Evolutionary conservation across 2,329 filamentous ascomycete genomes (phyloP).

Genomic region (Verticillium tricorpus): DNA sequence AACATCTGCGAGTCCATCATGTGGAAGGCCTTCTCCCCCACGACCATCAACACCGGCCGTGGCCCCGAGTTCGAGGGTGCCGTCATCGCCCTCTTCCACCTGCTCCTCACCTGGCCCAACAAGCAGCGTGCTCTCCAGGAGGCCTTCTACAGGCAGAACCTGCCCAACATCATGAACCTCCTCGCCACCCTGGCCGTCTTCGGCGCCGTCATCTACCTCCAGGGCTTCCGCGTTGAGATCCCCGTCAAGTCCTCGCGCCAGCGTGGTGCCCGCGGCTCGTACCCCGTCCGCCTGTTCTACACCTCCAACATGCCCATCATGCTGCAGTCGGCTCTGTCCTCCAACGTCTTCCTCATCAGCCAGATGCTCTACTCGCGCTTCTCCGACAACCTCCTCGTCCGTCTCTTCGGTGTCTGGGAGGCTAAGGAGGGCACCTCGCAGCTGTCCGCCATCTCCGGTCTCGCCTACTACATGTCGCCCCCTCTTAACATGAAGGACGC

Average conservation of each 20-base stretch:
- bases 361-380: constrained; percentile 99
- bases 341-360: constrained; percentile 98
- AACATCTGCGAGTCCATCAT: constrained; percentile 99
- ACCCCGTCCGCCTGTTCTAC: constrained; percentile 98
- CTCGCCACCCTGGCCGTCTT: constrained; percentile 91
- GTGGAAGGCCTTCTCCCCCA: constrained; percentile 99
- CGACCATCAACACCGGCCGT: constrained; percentile 98
- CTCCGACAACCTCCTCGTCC: constrained; percentile 97
- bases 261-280: constrained; percentile 96
- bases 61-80: constrained; percentile 98
- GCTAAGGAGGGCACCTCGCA: constrained; percentile 93
- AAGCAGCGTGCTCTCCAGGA: constrained; percentile 98
- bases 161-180: constrained; percentile 99
- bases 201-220: constrained; percentile 96
- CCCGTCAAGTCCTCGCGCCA: constrained; percentile 99
- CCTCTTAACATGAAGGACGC: constrained; percentile 97
- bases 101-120: constrained; percentile 97
- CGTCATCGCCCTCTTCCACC: constrained; percentile 95
- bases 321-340: constrained; percentile 96
- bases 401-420: constrained; percentile 97
- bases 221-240: constrained; percentile 99
- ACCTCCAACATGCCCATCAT: constrained; percentile 99
- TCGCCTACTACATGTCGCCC: constrained; percentile 99
- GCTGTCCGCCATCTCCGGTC: constrained; percentile 86
- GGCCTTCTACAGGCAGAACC: constrained; percentile 98